Conservation (phyloP, 192 early-diverging fungal species). For the Gaertneriomyces semiglobifer region DNA sequence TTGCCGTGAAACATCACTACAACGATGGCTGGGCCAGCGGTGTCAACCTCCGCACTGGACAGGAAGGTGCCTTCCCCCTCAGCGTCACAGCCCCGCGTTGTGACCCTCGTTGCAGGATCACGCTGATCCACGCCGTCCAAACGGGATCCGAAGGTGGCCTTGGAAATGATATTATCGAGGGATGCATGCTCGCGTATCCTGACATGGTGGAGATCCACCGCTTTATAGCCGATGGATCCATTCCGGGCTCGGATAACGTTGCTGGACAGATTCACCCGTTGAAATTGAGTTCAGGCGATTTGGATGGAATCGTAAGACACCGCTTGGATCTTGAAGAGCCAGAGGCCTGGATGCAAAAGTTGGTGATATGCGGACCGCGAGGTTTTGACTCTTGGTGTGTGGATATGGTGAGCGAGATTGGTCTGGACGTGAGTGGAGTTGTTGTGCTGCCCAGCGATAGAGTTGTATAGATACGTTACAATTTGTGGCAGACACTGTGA, state of each 20-base stretch:
- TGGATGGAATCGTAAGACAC: slow-evolving; percentile 13
- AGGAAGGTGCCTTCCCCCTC: slow-evolving; percentile 43
- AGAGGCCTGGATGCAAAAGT: slow-evolving; percentile 1
- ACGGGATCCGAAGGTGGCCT: slow-evolving; percentile 15
- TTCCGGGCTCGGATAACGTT: slow-evolving; percentile 2
- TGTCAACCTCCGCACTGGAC: slow-evolving; percentile 31
- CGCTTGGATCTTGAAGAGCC: slow-evolving; percentile 13
- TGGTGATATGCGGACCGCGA: slow-evolving; percentile 30
- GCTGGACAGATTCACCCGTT: slow-evolving; percentile 10
- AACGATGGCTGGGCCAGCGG: slow-evolving; percentile 44
- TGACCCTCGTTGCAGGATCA: slow-evolving; percentile 14
- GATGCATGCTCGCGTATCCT: slow-evolving; percentile 35
- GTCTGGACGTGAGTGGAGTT: slow-evolving; percentile 17
- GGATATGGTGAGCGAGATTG: slow-evolving; percentile 20
- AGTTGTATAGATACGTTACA: slow-evolving; percentile 9
- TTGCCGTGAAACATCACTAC: slow-evolving; percentile 32
- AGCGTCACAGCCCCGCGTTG: slow-evolving; percentile 24
- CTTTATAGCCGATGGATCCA: slow-evolving; percentile 24
- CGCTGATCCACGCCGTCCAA: slow-evolving; percentile 29
- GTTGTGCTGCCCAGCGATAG: slow-evolving; percentile 22
- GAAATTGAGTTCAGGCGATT: slow-evolving; percentile 1
- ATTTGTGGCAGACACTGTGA: too few species aligned
- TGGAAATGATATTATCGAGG: slow-evolving; percentile 34
- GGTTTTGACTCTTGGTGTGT: slow-evolving; percentile 22
- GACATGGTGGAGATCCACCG: slow-evolving; percentile 25